Conservation (phyloP, 768 basidiomycete genomes). For the Leccinum rimulosum region DNA sequence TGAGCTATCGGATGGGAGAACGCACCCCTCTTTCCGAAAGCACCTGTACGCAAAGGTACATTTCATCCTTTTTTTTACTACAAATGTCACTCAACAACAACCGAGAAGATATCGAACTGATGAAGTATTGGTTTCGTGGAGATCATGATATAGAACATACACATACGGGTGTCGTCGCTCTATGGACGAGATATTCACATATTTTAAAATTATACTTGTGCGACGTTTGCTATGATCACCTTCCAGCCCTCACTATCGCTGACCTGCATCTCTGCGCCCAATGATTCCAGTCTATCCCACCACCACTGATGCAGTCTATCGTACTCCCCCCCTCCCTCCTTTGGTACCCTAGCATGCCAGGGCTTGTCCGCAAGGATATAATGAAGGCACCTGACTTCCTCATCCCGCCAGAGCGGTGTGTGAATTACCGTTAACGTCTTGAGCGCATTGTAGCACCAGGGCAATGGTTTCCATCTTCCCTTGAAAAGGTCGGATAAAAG, state of each 20-base stretch:
- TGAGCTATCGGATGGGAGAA: constrained; percentile 89
- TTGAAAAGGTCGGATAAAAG: constrained; percentile 78
- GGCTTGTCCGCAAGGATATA: constrained; percentile 88
- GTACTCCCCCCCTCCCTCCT: constrained; percentile 44
- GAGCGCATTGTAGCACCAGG: constrained; percentile 90
- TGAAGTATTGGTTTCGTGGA: constrained; percentile 89
- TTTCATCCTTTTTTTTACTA: neutral
- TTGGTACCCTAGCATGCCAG: constrained; percentile 58
- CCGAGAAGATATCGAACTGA: constrained; percentile 84
- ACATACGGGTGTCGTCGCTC: neutral
- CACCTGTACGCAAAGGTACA: constrained; percentile 85
- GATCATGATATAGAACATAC: constrained; percentile 33
- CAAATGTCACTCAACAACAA: constrained; percentile 8
- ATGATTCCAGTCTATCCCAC: constrained; percentile 63
- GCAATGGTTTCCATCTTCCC: constrained; percentile 73
- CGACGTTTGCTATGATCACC: constrained; percentile 51
- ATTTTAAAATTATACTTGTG: constrained; percentile 12
- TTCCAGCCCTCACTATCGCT: constrained; percentile 48
- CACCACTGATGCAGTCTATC: constrained; percentile 68
- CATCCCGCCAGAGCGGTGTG: constrained; percentile 75
- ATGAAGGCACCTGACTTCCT: constrained; percentile 82
- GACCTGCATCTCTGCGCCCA: constrained; percentile 42
- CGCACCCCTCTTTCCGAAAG: constrained; percentile 74
- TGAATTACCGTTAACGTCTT: constrained; percentile 82
- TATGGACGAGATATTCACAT: neutral